A percentile compares a stretch with the other conserved stretches of the same genome.
Conservation (phyloP, 345 rosid species). For the Pistacia atlantica region DNA sequence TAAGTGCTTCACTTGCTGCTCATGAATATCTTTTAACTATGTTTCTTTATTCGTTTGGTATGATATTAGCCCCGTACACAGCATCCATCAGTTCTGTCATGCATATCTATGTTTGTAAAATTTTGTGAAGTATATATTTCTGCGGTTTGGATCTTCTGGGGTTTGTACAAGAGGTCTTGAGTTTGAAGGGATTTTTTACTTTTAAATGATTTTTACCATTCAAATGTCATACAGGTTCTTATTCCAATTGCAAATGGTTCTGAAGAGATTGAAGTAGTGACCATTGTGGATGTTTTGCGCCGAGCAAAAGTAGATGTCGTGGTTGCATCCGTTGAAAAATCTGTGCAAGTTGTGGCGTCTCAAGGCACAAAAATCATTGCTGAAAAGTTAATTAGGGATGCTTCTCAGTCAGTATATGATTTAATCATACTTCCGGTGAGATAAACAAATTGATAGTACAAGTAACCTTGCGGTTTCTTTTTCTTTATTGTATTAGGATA, state of each 20-base stretch:
- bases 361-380: constrained; percentile 79
- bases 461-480: constrained; percentile 17
- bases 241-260: constrained; percentile 88
- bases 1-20: constrained; percentile 44
- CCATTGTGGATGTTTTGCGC: constrained; percentile 67
- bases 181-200: not conserved
- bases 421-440: constrained; percentile 86
- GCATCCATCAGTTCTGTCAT: too few relatives aligned
- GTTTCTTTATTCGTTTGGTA: too few relatives aligned
- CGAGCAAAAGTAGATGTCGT: constrained; percentile 85
- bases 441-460: constrained; percentile 4
- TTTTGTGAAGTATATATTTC: too few relatives aligned
- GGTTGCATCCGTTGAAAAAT: constrained; percentile 78
- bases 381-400: constrained; percentile 67
- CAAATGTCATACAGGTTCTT: constrained; percentile 59
- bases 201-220: constrained; percentile 15
- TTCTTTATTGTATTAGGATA: not conserved
- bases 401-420: constrained; percentile 60
- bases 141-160: too few relatives aligned
- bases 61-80: too few relatives aligned
- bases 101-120: too few relatives aligned
- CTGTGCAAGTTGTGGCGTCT: constrained; percentile 60
- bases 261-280: constrained; percentile 77
- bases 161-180: too few relatives aligned
- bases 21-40: not conserved